These are phyloP conservation scores for Aspergillus texensis DNA, from an alignment of 2,329 filamentous ascomycete genomes.

Conservation along the genomic window DNA sequence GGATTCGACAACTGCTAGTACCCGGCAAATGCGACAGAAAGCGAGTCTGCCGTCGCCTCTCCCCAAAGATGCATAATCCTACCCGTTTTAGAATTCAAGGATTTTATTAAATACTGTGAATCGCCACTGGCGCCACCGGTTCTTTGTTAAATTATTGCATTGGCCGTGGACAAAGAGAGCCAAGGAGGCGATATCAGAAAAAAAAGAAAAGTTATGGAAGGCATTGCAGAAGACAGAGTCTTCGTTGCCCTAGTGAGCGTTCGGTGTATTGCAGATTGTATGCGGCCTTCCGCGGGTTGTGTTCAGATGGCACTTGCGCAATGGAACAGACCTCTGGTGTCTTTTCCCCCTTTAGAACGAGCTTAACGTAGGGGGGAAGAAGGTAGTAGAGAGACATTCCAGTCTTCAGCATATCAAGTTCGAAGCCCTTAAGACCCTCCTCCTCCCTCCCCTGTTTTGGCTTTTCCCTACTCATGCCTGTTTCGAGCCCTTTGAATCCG, in stretches of 20 bases:
- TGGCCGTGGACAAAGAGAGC: not conserved
- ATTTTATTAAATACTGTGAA: constrained; percentile 1
- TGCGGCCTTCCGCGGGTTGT: constrained; percentile 10
- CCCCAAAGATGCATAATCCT: not conserved
- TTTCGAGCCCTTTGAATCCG: not conserved
- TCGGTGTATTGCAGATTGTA: constrained; percentile 10
- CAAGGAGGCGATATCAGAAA: constrained; percentile 4
- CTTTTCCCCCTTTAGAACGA: constrained; percentile 6
- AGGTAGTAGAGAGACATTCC: constrained; percentile 10
- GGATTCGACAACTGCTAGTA: constrained; percentile 1
- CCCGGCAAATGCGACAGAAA: not conserved
- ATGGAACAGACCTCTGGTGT: not conserved
- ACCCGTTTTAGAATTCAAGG: not conserved
- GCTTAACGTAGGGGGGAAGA: not conserved
- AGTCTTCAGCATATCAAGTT: constrained; percentile 7
- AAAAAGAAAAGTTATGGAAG: constrained; percentile 1
- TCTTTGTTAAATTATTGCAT: constrained; percentile 1
- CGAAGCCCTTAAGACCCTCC: not conserved
- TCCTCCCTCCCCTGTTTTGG: not conserved
- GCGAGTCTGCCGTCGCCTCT: not conserved
- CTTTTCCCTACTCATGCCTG: not conserved
- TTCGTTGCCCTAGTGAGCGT: constrained; percentile 3
- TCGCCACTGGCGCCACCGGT: not conserved
- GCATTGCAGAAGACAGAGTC: not conserved
- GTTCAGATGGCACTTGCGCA: constrained; percentile 2